Evolutionary conservation across 495 filamentous ascomycete species (phyloP), one percentile per base, ranked within the genome.

Genomic region (Hypomontagnella submonticulosa): DNA sequence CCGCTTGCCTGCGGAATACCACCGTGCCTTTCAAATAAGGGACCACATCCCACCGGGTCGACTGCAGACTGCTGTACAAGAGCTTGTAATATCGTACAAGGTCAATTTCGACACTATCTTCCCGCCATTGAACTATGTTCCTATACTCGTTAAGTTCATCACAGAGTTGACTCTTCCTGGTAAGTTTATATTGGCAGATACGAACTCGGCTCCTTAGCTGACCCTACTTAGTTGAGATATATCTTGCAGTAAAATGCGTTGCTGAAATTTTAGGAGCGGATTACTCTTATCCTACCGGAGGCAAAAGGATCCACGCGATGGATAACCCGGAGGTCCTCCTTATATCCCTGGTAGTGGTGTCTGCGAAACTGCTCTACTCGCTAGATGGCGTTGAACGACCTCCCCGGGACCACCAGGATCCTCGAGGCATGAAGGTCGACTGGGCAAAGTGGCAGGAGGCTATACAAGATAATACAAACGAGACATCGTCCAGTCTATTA

Each of bases 301-400:
- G 74, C 16, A 49, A 57, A 19, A 66, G 59, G 51, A 67, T 71
- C 15, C 62, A 71, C 66, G 55, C 74, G 30, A 61, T 82, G 76
- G 67, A 76, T 70, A 61, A 83, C n/a, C 95, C 95, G 0, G 95
- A 97, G 70, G 76, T 89, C 2, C 82, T 89, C 40, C 72, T 97
- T 0, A 81, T 91, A 46, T 80, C 85, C 15, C 75, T 93, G 4
- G 69, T 97, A n/a, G 79, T 97, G 4, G 83, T 97, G 18, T 85
- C 88, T 8, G 86, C 88, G 5, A 98, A 97, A 70, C 74, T 96
- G 4, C 74, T 87, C 16, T 92, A 91, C 70, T 91, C 93, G 0
- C 84, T 97, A 33, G 91, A 95, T 71, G 77, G 79, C 11, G 59
- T 86, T 8, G 71, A 81, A 48, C 81, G 89, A 15, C 77, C 83